A percentile compares a stretch with the other conserved stretches of the same genome.
phyloP scores from a whole-genome alignment of 2,329 filamentous ascomycete genomes.

The Aspergillus alliaceus region DNA sequence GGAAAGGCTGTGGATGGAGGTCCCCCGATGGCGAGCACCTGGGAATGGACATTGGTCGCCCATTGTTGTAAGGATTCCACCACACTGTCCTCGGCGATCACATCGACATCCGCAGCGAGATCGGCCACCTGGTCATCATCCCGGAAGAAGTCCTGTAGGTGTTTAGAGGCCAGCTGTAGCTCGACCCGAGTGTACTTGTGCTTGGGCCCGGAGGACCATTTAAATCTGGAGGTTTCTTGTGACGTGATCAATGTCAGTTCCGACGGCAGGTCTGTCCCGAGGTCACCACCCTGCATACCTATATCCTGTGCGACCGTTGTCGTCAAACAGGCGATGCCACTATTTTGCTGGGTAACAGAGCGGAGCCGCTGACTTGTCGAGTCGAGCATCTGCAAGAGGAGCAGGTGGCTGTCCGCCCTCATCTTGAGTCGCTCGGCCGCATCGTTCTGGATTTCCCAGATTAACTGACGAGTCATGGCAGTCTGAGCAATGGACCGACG shows the following conservation, averaged over 20 bases:
- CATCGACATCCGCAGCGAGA: conserved; percentile 27
- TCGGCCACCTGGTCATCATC: conserved; percentile 34
- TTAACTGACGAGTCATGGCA: conserved; percentile 35
- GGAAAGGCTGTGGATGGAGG: conserved; percentile 24
- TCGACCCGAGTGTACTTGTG: conserved; percentile 35
- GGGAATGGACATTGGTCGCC: conserved; percentile 33
- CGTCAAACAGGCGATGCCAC: conserved; percentile 33
- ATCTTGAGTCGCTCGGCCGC: conserved; percentile 29
- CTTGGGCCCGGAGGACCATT: conserved; percentile 32
- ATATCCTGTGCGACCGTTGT: conserved; percentile 29
- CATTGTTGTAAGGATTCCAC: conserved; percentile 34
- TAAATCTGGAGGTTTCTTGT: conserved; percentile 28
- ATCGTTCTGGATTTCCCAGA: conserved; percentile 40
- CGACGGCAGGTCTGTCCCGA: conserved; percentile 7
- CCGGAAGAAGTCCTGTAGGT: conserved; percentile 38
- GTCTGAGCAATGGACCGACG: conserved; percentile 36
- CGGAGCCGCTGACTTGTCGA: conserved; percentile 25
- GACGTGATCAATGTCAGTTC: conserved; percentile 14
- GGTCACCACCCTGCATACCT: conserved; percentile 24
- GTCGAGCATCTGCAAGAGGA: conserved; percentile 28
- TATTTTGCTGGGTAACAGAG: conserved; percentile 25
- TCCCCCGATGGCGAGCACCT: conserved; percentile 33
- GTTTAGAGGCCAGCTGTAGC: conserved; percentile 34
- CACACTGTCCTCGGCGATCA: conserved; percentile 27
- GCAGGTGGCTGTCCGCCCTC: conserved; percentile 23